Evolutionary conservation across 345 rosid species (phyloP).

Genomic region (Moringa oleifera): DNA sequence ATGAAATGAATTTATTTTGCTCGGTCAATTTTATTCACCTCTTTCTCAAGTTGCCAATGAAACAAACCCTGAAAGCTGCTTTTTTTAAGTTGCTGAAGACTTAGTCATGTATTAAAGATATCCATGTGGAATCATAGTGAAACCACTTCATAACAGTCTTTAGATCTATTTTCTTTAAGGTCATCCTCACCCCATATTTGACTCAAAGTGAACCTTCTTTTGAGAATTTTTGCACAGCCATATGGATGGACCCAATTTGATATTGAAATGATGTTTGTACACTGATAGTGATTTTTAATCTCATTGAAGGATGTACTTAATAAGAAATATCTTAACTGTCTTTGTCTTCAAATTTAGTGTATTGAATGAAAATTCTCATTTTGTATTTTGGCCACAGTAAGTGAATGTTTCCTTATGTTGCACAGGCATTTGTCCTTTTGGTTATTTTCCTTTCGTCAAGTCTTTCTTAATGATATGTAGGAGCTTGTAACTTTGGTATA

Average conservation of each 20-base stretch:
- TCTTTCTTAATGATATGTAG: not conserved
- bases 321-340: not conserved
- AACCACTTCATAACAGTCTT: too few relatives aligned
- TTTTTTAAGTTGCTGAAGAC: too few relatives aligned
- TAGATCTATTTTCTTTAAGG: not conserved
- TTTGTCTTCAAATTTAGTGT: not conserved
- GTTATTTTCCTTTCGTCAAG: not conserved
- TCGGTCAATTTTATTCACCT: too few relatives aligned
- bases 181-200: not conserved
- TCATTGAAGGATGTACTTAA: too few relatives aligned
- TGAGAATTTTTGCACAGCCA: not conserved
- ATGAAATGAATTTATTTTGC: too few relatives aligned
- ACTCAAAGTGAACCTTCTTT: not conserved
- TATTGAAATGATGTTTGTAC: not conserved
- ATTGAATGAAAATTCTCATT: not conserved
- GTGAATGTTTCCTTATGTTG: not conserved
- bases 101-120: too few relatives aligned
- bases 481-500: not conserved
- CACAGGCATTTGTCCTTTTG: not conserved
- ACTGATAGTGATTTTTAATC: not conserved
- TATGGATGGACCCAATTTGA: not conserved
- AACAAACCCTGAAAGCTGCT: not conserved
- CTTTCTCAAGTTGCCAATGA: too few relatives aligned
- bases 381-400: too few relatives aligned
- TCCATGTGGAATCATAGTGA: too few relatives aligned